Evolutionary conservation across 2,329 filamentous ascomycete genomes (phyloP).

Genomic region (Malbranchea cinnamomea): DNA sequence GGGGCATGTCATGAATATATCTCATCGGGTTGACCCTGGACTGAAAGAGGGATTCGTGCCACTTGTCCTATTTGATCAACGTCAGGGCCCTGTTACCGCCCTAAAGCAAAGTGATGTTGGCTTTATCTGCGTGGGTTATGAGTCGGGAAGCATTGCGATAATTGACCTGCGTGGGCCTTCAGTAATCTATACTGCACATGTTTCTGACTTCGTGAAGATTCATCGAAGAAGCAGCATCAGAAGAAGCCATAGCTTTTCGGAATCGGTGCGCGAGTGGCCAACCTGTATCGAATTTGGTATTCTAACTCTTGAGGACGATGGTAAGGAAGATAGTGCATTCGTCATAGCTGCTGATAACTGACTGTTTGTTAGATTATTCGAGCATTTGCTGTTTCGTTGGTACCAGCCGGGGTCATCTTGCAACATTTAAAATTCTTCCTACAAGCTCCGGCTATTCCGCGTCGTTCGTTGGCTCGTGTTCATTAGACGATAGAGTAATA

Average conservation of each 20-base stretch:
- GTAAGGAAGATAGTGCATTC: slow-evolving; percentile 18
- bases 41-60: slow-evolving; percentile 73
- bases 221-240: slow-evolving; percentile 61
- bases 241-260: slow-evolving; percentile 36
- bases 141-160: slow-evolving; percentile 64
- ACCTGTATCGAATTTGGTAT: slow-evolving; percentile 81
- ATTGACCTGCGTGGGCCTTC: slow-evolving; percentile 78
- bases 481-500: slow-evolving; percentile 55
- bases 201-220: slow-evolving; percentile 60
- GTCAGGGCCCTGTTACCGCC: slow-evolving; percentile 65
- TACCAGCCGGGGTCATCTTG: slow-evolving; percentile 67
- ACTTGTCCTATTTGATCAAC: slow-evolving; percentile 65
- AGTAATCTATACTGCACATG: slow-evolving; percentile 60
- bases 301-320: slow-evolving; percentile 83
- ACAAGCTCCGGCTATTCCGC: slow-evolving; percentile 54
- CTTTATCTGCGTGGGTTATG: slow-evolving; percentile 76
- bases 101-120: slow-evolving; percentile 81
- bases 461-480: slow-evolving; percentile 52
- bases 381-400: slow-evolving; percentile 88
- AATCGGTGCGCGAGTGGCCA: slow-evolving; percentile 52
- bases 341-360: too few species aligned
- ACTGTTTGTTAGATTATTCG: slow-evolving; percentile 52
- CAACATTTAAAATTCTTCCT: slow-evolving; percentile 82
- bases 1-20: slow-evolving; percentile 61
- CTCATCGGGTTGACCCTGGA: slow-evolving; percentile 52